Base-by-base conservation (phyloP, 1,284 basidiomycete species). In the Gastroboletus turbinatus region DNA sequence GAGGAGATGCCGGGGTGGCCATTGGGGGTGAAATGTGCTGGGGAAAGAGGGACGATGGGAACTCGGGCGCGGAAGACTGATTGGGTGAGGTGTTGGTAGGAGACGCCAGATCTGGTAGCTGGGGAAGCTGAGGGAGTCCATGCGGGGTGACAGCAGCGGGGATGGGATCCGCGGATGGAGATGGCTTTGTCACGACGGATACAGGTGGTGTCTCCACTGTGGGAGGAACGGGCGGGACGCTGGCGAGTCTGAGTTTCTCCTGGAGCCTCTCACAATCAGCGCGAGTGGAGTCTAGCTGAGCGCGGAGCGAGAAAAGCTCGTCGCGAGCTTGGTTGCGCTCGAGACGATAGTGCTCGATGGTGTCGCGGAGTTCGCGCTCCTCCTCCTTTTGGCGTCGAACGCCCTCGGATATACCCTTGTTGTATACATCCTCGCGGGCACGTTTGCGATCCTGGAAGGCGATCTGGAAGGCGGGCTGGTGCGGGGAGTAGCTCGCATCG, bases 401-500 rank as follows among this genome's bases (percentile, higher is more conserved):
- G 52, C 69, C 69, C 47, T 71, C 69, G 36, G 60, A 46, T 49
- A 73, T 0, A 17, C 69, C 69, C 59, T 72, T 73, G 61, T 53
- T 70, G 61, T 63, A 67, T 38, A 69, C 47, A n/a, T 73, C 69
- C 46, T 71, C 72, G 36, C 67, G 64, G 5, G 59, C 49, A 30
- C 69, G 69, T 59, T 73, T 73, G 36, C 74, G 71, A 50, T 77
- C 71, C 53, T 71, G 71, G 52, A 79, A 65, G 1, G 78, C 77
- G 46, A 65, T 63, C 52, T 74, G 69, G 62, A 79, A 73, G 5
- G 75, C 73, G 16, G 65, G 69, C 46, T 70, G 68, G 52, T 66
- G 70, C 25, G 66, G 67, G 43, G 73, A 71, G 58, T 70, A 70
- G 57, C 68, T 75, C 46, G 75, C 75, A 44, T 71, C 70, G 7